These are phyloP conservation scores for Tulasnella sp. DNA, from an alignment of 768 basidiomycete genomes.

Conservation along the genomic window DNA sequence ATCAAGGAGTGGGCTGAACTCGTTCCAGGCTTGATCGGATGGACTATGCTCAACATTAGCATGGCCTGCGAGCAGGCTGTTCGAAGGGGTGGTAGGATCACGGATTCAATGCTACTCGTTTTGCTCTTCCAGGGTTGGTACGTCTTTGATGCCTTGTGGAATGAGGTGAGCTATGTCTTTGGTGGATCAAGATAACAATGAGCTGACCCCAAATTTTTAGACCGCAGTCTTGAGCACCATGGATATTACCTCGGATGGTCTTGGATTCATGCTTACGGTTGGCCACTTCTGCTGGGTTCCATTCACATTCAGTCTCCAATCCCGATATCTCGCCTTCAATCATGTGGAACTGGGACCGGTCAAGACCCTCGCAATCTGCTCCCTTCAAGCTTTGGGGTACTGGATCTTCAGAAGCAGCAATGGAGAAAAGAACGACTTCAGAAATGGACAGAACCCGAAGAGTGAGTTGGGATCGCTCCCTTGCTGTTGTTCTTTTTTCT, in stretches of 20 bases:
- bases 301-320: constrained; percentile 86
- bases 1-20: constrained; percentile 71
- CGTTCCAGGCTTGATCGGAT: constrained; percentile 80
- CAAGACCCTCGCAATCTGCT: constrained; percentile 44
- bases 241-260: constrained; percentile 96
- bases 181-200: not conserved
- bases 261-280: constrained; percentile 94
- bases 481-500: not conserved
- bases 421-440: constrained; percentile 90
- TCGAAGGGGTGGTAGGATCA: constrained; percentile 52
- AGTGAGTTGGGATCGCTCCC: constrained; percentile 34
- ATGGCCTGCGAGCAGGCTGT: constrained; percentile 85
- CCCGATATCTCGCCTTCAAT: constrained; percentile 86
- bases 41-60: constrained; percentile 80
- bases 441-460: constrained; percentile 88
- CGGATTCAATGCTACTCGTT: constrained; percentile 84
- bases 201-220: constrained; percentile 29
- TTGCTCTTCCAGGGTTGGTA: constrained; percentile 78
- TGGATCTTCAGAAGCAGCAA: constrained; percentile 86
- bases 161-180: constrained; percentile 47
- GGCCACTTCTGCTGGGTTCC: constrained; percentile 93
- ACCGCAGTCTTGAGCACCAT: constrained; percentile 85
- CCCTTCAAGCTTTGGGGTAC: constrained; percentile 59
- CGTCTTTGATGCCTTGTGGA: constrained; percentile 73
- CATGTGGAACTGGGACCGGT: constrained; percentile 62